These are phyloP conservation scores for Herpetomonas samuelpessoai DNA, from an alignment of 208 protist species.

Conservation along the genomic window DNA sequence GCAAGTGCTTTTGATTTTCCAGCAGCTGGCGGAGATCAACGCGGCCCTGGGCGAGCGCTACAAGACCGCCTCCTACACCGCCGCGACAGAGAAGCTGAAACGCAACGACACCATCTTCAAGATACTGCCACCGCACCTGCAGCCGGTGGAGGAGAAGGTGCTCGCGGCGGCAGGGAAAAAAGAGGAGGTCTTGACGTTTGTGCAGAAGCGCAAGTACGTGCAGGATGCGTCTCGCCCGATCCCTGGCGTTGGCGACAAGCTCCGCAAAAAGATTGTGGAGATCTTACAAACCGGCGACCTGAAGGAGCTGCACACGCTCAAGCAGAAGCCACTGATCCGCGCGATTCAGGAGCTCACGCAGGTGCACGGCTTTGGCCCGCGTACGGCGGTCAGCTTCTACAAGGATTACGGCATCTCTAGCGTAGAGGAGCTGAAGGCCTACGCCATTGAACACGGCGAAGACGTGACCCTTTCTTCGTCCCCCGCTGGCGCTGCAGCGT, in stretches of 20 bases:
- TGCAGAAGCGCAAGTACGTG: constrained; percentile 35
- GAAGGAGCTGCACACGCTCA: constrained; percentile 53
- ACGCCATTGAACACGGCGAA: constrained; percentile 30
- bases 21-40: constrained; percentile 80
- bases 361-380: constrained; percentile 86
- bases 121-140: constrained; percentile 67
- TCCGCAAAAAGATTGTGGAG: constrained; percentile 72
- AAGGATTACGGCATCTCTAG: constrained; percentile 66
- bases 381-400: constrained; percentile 69
- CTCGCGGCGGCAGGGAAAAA: constrained; percentile 9
- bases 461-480: constrained; percentile 3
- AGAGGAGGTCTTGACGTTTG: constrained; percentile 28
- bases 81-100: constrained; percentile 59
- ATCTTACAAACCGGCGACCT: constrained; percentile 80
- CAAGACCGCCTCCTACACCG: constrained; percentile 69
- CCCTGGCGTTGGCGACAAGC: constrained; percentile 61
- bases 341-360: constrained; percentile 78
- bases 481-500: background rate
- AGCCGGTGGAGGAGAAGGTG: constrained; percentile 46
- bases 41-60: constrained; percentile 69
- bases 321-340: constrained; percentile 70
- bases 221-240: constrained; percentile 26
- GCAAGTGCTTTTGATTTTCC: constrained; percentile 66
- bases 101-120: constrained; percentile 59
- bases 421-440: constrained; percentile 59